Conservation (phyloP, 306 rosid species). For the Mucuna pruriens region DNA sequence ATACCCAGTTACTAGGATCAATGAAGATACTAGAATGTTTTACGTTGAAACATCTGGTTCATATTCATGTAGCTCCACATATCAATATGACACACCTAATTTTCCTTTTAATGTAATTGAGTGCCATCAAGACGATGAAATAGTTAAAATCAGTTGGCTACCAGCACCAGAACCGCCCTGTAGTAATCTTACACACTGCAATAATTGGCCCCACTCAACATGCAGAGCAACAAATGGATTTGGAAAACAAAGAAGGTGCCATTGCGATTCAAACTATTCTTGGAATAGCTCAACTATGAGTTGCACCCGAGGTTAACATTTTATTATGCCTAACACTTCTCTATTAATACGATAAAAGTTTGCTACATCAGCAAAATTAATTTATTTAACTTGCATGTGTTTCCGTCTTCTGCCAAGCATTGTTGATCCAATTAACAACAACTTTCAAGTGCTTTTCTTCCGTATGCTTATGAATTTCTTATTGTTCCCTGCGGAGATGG, state of each 20-base stretch:
- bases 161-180: constrained; percentile 45
- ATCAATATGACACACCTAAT: background rate
- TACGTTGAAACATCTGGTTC: background rate
- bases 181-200: constrained; percentile 22
- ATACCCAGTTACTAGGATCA: constrained; percentile 14
- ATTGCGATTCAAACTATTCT: constrained; percentile 20
- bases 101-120: background rate
- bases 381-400: background rate
- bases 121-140: background rate
- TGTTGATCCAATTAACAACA: background rate
- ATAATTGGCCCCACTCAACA: constrained; percentile 41
- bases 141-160: constrained; percentile 35
- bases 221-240: constrained; percentile 31
- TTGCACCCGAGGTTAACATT: constrained; percentile 36
- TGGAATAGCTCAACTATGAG: constrained; percentile 37
- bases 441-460: background rate
- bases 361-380: background rate
- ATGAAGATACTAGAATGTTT: constrained; percentile 5
- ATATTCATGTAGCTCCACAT: background rate
- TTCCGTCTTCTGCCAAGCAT: background rate
- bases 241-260: constrained; percentile 41
- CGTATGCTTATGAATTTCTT: background rate
- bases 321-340: background rate
- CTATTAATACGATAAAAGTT: background rate
- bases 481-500: background rate